Evolutionary conservation across 208 protist species (phyloP), one percentile per base, ranked within the genome.

Genomic region (Wallacemonas rigidus): DNA sequence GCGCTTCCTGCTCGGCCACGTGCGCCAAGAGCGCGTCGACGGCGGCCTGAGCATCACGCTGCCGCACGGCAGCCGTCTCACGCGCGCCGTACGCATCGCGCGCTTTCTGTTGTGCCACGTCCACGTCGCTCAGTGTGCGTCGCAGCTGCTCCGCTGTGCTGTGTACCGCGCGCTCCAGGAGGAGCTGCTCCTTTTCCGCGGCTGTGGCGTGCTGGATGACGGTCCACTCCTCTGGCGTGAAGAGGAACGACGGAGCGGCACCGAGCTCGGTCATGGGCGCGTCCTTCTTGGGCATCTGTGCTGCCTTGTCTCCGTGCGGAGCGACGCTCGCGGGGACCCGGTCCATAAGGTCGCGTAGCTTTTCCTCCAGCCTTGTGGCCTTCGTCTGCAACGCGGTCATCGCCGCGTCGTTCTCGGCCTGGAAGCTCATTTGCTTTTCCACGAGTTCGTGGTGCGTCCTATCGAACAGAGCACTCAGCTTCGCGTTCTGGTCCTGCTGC

Each of bases 401-500:
- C 12, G 79, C 47, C 45, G 72, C 39, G 51, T 79, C 70, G 15
- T 74, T 43, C 50, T 80, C 74, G 14, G 68, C 51, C 43, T 69
- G 56, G 36, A 81, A 75, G 14, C 8, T n/a, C 56, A 77, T 60
- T 40, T 87, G 75, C 55, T 75, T 73, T 40, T 47, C 69, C 2
- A 55, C 68, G 44, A 81, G 9, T 45, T 84, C 82, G 41, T n/a
- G 63, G 6, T 71, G 71, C 54, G 75, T 64, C 56, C 35, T 44
- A n/a, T 41, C 68, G 2, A 83, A 54, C 2, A 58, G 64, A 8
- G 44, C 54, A 15, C 60, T 44, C 44, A 68, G 63, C 44, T 74
- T 56, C 40, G 62, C 67, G 62, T 75, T 76, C 67, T 83, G 74
- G 7, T 75, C 69, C 5, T 55, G 56, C 60, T 77, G 74, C 7